Conservation (phyloP, 305 asterid species). For the Fraxinus nigra region DNA sequence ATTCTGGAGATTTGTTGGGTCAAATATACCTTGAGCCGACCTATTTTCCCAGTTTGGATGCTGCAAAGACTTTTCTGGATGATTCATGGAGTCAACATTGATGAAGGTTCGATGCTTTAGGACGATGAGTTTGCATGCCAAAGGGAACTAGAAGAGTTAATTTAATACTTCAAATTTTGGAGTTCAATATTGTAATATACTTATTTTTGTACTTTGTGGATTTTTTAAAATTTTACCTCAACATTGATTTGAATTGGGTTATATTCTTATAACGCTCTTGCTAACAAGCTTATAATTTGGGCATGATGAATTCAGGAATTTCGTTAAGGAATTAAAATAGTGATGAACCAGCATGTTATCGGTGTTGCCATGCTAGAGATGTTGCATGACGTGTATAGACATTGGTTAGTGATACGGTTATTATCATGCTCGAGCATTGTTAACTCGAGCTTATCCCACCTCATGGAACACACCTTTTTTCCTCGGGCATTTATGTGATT, state of each 20-base stretch:
- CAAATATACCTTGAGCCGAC: slow-evolving; percentile 79
- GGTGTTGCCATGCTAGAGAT: neutral
- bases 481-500: too few species aligned
- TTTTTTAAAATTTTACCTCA: neutral
- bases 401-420: neutral
- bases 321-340: neutral
- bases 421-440: too few species aligned
- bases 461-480: too few species aligned
- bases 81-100: neutral
- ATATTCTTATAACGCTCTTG: neutral
- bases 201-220: neutral
- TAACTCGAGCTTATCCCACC: too few species aligned
- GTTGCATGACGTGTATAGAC: neutral
- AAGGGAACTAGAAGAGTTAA: neutral
- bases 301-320: neutral
- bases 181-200: neutral
- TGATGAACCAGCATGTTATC: neutral
- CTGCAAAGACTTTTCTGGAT: slow-evolving; percentile 1
- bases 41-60: slow-evolving; percentile 88
- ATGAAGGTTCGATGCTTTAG: neutral
- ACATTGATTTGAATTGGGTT: neutral
- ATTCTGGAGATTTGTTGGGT: slow-evolving; percentile 49
- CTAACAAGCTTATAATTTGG: neutral
- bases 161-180: neutral
- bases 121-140: neutral